Base-by-base conservation (phyloP, 2,329 filamentous ascomycete species). In the Trichoderma gracile region DNA sequence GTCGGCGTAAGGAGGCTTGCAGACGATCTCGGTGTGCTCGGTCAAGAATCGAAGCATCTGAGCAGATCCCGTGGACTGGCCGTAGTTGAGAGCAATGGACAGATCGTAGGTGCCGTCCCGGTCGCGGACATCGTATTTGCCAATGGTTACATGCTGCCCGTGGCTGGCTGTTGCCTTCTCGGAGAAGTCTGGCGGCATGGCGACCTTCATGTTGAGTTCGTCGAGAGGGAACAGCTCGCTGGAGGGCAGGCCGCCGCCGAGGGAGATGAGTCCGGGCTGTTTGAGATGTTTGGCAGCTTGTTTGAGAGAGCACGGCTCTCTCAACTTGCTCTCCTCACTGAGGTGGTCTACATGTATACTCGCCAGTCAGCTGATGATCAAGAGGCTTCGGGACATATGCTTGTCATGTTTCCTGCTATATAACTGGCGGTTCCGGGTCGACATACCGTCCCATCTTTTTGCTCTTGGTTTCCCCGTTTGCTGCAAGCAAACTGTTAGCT, bases 211-310 rank as follows among this genome's bases (percentile, higher is more conserved):
- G 68, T 83, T 84, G 56, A 98, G 77, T 68, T 89, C 84, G 69
- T 94, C 88, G 71, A 98, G 88, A n/a, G 95, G 95, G 73, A 99
- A 99, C 78, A 96, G 92, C 75, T 94, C 89, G 66, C 91, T 86
- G 15, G 92, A 93, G 4, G 95, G 95, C 21, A 99, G 64, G 3
- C 95, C 95, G 58, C 95, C 95, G 63, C 95, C 95, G 1, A 99
- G 87, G 1, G 93, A 97, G 73, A 99, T 95, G 65, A 97, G 79
- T 17, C 90, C 93, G 0, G 93, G 92, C 45, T 84, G 91, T 73
- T 89, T 90, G 60, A 98, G 84, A 74, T 88, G 89, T 63, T 84
- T 85, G 50, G 93, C 93, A 5, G 93, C 93, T 66, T 84, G 83
- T 78, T 98, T 98, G 66, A 98, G 81, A n/a, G 88, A 89, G 68